Conservation (phyloP, 495 filamentous ascomycete genomes). For the Aspergillus funiculosus region DNA sequence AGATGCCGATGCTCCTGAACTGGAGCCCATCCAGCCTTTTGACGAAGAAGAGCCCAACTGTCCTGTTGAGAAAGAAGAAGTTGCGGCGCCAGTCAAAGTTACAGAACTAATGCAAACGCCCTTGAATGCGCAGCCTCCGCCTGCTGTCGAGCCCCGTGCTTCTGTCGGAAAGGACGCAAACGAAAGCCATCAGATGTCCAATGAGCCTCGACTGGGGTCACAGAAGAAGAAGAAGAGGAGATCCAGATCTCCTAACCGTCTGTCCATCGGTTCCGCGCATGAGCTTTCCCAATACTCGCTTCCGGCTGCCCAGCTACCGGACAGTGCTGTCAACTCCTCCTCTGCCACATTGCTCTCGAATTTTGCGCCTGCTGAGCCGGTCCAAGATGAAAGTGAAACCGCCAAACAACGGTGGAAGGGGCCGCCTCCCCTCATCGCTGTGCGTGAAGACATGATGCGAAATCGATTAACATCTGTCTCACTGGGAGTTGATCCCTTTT, state of each 20-base stretch:
- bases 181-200: slow-evolving; percentile 16
- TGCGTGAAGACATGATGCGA: slow-evolving; percentile 37
- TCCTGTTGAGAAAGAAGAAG: slow-evolving; percentile 38
- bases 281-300: slow-evolving; percentile 8
- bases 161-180: slow-evolving; percentile 15
- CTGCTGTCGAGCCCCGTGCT: slow-evolving; percentile 27
- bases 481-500: slow-evolving; percentile 31
- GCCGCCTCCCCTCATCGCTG: slow-evolving; percentile 35
- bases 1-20: slow-evolving; percentile 68
- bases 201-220: slow-evolving; percentile 10
- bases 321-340: slow-evolving; percentile 3
- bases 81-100: slow-evolving; percentile 56
- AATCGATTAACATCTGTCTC: slow-evolving; percentile 39
- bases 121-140: slow-evolving; percentile 40
- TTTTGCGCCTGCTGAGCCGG: slow-evolving; percentile 5
- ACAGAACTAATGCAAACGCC: slow-evolving; percentile 66
- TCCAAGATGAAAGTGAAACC: slow-evolving; percentile 13
- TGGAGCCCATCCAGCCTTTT: slow-evolving; percentile 51
- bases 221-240: slow-evolving; percentile 11
- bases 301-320: slow-evolving; percentile 9
- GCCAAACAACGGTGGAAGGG: slow-evolving; percentile 29
- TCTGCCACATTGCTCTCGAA: neutral
- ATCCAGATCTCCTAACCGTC: slow-evolving; percentile 12
- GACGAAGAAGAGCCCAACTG: slow-evolving; percentile 28
- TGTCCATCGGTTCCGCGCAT: slow-evolving; percentile 18